These are phyloP conservation scores for Westerdykella sp. DNA, from an alignment of 2,329 filamentous ascomycete genomes.

Conservation along the genomic window DNA sequence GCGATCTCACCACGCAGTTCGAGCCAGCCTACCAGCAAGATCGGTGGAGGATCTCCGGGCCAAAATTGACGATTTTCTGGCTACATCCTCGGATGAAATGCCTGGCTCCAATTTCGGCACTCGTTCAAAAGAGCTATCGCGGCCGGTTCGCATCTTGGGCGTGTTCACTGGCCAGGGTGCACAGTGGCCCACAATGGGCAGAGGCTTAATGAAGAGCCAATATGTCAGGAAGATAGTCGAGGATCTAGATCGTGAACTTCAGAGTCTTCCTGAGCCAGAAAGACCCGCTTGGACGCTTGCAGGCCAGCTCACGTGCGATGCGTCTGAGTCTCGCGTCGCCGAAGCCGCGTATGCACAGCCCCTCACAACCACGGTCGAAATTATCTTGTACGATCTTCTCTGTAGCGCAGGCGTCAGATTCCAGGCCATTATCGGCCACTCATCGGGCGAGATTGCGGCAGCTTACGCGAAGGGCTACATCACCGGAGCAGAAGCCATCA, in stretches of 20 bases:
- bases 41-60: too few species aligned
- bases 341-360: slow-evolving; percentile 24
- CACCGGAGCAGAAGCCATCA: slow-evolving; percentile 10
- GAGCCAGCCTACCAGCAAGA: too few species aligned
- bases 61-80: too few species aligned
- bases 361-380: slow-evolving; percentile 35
- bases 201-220: slow-evolving; percentile 18
- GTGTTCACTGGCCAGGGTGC: slow-evolving; percentile 42
- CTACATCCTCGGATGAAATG: too few species aligned
- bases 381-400: slow-evolving; percentile 27
- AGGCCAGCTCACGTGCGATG: slow-evolving; percentile 6
- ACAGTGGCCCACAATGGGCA: slow-evolving; percentile 38
- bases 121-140: too few species aligned
- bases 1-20: too few species aligned
- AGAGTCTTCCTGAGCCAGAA: slow-evolving; percentile 2
- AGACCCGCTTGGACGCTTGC: slow-evolving; percentile 8
- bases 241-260: too few species aligned
- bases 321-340: slow-evolving; percentile 2
- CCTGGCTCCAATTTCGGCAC: too few species aligned
- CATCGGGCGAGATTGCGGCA: slow-evolving; percentile 39
- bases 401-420: slow-evolving; percentile 19
- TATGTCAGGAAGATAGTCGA: slow-evolving; percentile 22
- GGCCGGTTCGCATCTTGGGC: slow-evolving; percentile 17
- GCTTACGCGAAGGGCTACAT: slow-evolving; percentile 27
- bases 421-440: slow-evolving; percentile 37